Conservation (phyloP, 2,329 filamentous ascomycete genomes). For the Thelonectria blattea region DNA sequence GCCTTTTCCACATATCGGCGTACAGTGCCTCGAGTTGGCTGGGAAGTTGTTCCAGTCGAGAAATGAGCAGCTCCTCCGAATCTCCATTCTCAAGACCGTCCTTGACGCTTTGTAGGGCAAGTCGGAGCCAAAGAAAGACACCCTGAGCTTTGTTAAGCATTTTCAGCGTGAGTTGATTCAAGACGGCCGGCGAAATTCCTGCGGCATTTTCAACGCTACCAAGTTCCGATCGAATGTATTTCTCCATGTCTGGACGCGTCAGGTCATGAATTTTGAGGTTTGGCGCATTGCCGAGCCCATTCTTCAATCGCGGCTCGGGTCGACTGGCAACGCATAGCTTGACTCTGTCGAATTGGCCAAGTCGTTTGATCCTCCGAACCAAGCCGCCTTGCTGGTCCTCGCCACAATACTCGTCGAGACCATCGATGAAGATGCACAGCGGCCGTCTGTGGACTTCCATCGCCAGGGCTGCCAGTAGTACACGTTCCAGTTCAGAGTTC, state of each 20-base stretch:
- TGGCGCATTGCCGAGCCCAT: neutral
- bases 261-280: slow-evolving; percentile 5
- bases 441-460: neutral
- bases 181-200: neutral
- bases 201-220: neutral
- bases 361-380: neutral
- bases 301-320: neutral
- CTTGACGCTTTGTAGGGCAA: neutral
- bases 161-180: accelerated
- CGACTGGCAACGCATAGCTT: slow-evolving; percentile 12
- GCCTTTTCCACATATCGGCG: slow-evolving; percentile 12
- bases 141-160: neutral
- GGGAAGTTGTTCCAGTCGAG: slow-evolving; percentile 4
- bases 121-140: neutral
- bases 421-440: slow-evolving; percentile 14
- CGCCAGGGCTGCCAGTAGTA: neutral
- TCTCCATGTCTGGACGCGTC: slow-evolving; percentile 2
- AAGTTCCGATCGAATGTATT: neutral
- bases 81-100: slow-evolving; percentile 7
- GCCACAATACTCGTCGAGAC: slow-evolving; percentile 10
- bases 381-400: neutral
- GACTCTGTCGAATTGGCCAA: neutral
- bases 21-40: slow-evolving; percentile 3
- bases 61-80: neutral
- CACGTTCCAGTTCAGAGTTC: neutral